Evolutionary conservation across 2,329 filamentous ascomycete species (phyloP).

Genomic region (Colletotrichum echinochloae): DNA sequence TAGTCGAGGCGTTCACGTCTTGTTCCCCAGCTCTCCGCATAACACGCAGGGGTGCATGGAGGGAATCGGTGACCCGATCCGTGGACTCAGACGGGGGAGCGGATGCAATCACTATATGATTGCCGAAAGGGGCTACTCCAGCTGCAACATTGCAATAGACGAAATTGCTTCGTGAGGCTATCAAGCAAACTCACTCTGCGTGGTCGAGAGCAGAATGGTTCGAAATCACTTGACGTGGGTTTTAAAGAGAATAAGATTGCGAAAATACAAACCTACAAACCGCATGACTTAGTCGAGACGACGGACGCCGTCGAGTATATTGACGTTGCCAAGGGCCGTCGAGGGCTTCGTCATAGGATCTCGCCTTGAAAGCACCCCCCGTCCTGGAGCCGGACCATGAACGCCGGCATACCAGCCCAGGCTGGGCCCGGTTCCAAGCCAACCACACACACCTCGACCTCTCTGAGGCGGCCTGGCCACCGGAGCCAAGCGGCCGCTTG

Average conservation of each 20-base stretch:
- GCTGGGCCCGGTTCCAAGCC: not conserved
- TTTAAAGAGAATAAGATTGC: not conserved
- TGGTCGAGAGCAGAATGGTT: not conserved
- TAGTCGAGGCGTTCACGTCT: no score
- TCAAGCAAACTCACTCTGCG: not conserved
- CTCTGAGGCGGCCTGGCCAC: not conserved
- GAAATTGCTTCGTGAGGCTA: not conserved
- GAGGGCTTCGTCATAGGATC: not conserved
- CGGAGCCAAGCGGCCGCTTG: conserved; percentile 17
- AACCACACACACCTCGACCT: no score
- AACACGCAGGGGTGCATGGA: conserved; percentile 8
- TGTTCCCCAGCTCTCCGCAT: conserved; percentile 32
- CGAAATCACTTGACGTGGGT: not conserved
- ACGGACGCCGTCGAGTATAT: not conserved
- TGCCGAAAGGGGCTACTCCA: conserved; percentile 13
- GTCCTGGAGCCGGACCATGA: not conserved
- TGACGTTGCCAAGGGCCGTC: not conserved
- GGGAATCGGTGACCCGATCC: conserved; percentile 18
- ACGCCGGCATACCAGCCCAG: not conserved
- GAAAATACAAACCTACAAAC: not conserved
- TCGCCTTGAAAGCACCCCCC: not conserved
- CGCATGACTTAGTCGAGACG: not conserved
- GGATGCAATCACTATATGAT: not conserved
- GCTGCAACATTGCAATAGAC: not conserved
- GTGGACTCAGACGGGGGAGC: conserved; percentile 1